A percentile compares a stretch with the other conserved stretches of the same genome.
These are phyloP conservation scores for Calonectria pseudoreteaudii DNA, from an alignment of 2,329 filamentous ascomycete genomes.

Conservation along the genomic window DNA sequence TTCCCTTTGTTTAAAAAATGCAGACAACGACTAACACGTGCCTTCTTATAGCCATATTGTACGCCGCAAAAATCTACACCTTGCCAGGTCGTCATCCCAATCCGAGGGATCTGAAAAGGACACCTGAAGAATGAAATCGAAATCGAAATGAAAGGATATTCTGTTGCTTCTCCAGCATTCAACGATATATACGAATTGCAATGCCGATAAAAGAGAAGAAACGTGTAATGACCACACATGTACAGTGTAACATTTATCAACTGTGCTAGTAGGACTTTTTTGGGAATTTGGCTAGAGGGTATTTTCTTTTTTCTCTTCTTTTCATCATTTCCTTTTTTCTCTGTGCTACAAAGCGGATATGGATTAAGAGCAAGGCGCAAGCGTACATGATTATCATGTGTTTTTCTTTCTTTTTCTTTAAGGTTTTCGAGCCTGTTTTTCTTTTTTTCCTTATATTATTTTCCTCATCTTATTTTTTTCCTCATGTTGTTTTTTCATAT, in stretches of 20 bases:
- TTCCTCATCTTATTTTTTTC: not conserved
- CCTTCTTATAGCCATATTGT: slow-evolving; percentile 26
- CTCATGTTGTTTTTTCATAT: not conserved
- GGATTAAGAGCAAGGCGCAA: slow-evolving; percentile 8
- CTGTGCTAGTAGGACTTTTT: slow-evolving; percentile 9
- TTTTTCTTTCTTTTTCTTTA: not conserved
- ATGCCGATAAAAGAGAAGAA: not conserved
- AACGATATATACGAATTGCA: not conserved
- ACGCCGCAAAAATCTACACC: slow-evolving; percentile 24
- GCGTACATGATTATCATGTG: slow-evolving; percentile 9
- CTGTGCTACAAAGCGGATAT: slow-evolving; percentile 1
- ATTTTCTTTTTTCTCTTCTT: not conserved
- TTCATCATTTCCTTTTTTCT: too few relatives aligned
- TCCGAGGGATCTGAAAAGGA: slow-evolving; percentile 27
- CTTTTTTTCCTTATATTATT: not conserved
- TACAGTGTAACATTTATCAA: slow-evolving; percentile 19
- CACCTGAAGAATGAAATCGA: not conserved
- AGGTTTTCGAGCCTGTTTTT: too few relatives aligned
- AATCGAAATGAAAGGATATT: not conserved
- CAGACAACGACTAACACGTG: slow-evolving; percentile 24
- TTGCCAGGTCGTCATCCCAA: slow-evolving; percentile 23
- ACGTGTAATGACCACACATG: slow-evolving; percentile 23
- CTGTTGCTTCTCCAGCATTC: not conserved
- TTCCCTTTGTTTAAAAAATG: not conserved
- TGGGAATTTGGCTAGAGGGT: not conserved